Base-by-base conservation (phyloP, 495 filamentous ascomycete species). In the Hypoxylon rickii region DNA sequence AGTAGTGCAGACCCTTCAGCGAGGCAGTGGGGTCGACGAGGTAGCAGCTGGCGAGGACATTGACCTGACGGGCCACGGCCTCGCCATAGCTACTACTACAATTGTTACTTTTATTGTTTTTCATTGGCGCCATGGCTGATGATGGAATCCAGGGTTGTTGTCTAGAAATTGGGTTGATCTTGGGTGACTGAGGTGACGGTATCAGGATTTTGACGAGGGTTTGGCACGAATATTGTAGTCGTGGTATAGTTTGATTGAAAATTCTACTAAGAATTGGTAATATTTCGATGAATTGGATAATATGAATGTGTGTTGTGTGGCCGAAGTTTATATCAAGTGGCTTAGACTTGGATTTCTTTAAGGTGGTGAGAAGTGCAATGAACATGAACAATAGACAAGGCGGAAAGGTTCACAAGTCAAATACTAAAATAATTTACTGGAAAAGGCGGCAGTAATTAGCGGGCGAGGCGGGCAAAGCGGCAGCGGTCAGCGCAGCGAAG, bases 1-100 rank as follows among this genome's bases (percentile, higher is more conserved):
- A 93, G 84, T 96, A 97, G 77, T 96, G 92, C 77, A 94, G 91
- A 55, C 88, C 88, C 66, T 87, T 82, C 24, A 83, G 73, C 58
- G 72, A 74, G 47, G 74, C 71, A 40, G 70, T 51, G 37, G 73
- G 56, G 65, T 83, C 78, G 61, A 94, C 81, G 51, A 81, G 71
- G 77, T 96, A 97, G 81, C 89, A 92, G 72, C 86, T 91, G 72
- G 92, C 92, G 70, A 90, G 83, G 69, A 92, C 83, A 66, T 85
- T 86, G 73, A 78, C 75, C 68, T 80, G 77, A 40, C 77, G 69
- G 64, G 72, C 75, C 71, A 80, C 75, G 65, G 71, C 77, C 72
- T 81, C 79, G 80, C 81, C 73, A 67, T 83, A 79, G 76, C 82
- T 83, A 84, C 75, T 86, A 84, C 79, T 89, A 86, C 79, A 86